Base-by-base conservation (phyloP, 2,329 filamentous ascomycete species). In the Fusarium sp. region DNA sequence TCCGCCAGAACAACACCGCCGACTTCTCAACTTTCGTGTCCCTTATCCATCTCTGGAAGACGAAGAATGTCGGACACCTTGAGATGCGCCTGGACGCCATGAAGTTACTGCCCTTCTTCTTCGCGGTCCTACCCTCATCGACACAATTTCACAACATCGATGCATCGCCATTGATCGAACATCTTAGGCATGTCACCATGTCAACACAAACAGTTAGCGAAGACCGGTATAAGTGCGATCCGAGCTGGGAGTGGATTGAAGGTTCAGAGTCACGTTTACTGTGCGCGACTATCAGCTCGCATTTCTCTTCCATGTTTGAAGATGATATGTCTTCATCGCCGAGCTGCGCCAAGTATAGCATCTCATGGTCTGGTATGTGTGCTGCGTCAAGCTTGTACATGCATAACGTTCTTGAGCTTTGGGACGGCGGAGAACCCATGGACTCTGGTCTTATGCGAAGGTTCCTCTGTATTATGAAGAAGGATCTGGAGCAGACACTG, bases 181-280 rank as follows among this genome's bases (percentile, higher is more conserved):
- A 67, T 20, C 32, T 75, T 3, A 66, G 62, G 12, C 56, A 49
- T 18, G 25, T 74, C 0, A 75, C 71, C 0, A 48, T 13, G 0
- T 64, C 69, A 5, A 63, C 40, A 2, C 40, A 70, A 1, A 57
- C 59, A 8, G 47, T 30, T 0, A 52, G n/a, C 0, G 27, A 47
- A 1, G 62, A 69, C 1, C 24, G 41, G 5, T 44, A 45, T 5
- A 46, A 63, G 5, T 48, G 51, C n/a, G 73, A 75, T 29, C 72
- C 73, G 12, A 49, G 66, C 6, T 62, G 64, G 60, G 67, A 72
- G 10, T 75, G 73, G 73, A 57, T 61, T 0, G 73, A 75, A 11
- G 73, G 73, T 8, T 72, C 73, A 1, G 73, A 73, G 11, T 75
- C 73, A 3, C 59, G 56, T 2, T 25, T 75, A 2, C 53, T 71